A percentile compares a stretch with the other conserved stretches of the same genome.
phyloP scores from a whole-genome alignment of 768 basidiomycete species.

The Clitopilus hobsonii region DNA sequence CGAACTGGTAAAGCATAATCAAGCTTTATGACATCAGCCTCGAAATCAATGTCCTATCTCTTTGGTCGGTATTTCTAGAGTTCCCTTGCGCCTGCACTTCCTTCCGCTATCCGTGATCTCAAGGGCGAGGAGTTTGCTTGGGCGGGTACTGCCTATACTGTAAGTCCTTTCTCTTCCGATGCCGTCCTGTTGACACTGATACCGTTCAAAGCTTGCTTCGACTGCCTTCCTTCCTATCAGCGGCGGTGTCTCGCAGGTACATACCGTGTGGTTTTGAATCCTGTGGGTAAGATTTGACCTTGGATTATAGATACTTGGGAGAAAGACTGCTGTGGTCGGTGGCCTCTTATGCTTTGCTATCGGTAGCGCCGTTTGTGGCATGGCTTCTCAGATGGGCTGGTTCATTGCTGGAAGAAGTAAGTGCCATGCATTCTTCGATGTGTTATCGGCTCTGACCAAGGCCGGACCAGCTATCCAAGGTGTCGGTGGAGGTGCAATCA shows the following conservation, averaged over 20 bases:
- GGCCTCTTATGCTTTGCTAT: conserved; percentile 26
- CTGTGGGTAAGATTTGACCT: neutral
- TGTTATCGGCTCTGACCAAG: neutral
- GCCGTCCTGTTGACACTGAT: conserved; percentile 7
- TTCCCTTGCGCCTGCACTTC: conserved; percentile 5
- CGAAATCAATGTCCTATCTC: neutral
- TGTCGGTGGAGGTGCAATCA: conserved; percentile 34
- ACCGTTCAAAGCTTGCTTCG: conserved; percentile 28
- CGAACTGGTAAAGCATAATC: conserved; percentile 4
- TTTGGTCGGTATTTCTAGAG: neutral
- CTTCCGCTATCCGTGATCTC: neutral
- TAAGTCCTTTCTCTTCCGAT: neutral
- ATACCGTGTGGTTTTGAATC: neutral
- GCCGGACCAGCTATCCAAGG: conserved; percentile 32
- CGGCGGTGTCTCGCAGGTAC: conserved; percentile 17
- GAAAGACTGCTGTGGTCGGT: conserved; percentile 24
- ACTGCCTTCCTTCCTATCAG: conserved; percentile 33
- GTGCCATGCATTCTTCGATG: neutral
- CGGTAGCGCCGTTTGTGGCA: conserved; percentile 33
- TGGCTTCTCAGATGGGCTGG: conserved; percentile 33
- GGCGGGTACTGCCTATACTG: conserved; percentile 6
- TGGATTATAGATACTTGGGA: conserved; percentile 22
- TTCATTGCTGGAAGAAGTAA: conserved; percentile 31
- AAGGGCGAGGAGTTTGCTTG: conserved; percentile 1
- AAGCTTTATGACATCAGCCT: neutral